Base-by-base conservation (phyloP, 2,329 filamentous ascomycete genomes). In the Tolypocladium sp. region DNA sequence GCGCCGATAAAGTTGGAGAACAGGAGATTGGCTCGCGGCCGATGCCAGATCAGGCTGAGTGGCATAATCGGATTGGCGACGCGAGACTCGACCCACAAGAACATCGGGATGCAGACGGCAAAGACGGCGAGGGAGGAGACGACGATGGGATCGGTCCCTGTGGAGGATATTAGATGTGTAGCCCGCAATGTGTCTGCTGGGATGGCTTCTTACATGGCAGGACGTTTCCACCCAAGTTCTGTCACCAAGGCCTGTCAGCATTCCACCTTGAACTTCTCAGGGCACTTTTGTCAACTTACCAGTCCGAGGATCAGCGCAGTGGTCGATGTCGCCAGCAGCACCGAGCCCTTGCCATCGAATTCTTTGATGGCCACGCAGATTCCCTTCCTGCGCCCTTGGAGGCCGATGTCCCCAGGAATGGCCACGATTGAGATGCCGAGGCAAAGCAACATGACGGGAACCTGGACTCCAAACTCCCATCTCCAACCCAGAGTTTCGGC, bases 401-500 rank as follows among this genome's bases (percentile, higher is more conserved):
- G 65, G 27, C 82, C 82, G 20, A 86, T 70, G 37, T 82, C 76
- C 8, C 66, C 65, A 1, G 84, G 84, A 25, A 86, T 77, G 7
- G 76, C 76, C 10, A 79, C 59, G 55, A 68, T 67, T 2, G 79
- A 75, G n/a, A 82, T 68, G 10, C 69, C 63, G 49, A 82, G 70
- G 61, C 77, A 80, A 1, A 82, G 55, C 0, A 79, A 37, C 38
- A 86, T 66, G 0, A 77, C 73, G 2, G 82, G 79, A 3, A 87
- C 74, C 69, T 88, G 84, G 9, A 87, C 71, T 57, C 82, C 83
- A 67, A 87, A 91, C 58, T 87, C 86, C 85, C 86, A 89, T 46
- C 89, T 77, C 88, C 88, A 92, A 33, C 89, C 89, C 1, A 91
- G 71, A 38, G 76, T 77, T 66, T 91, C 88, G 27, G 86, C 87